Evolutionary conservation across 306 rosid genomes (phyloP), one percentile per base, ranked within the genome.

Genomic region (Prunus salicina): DNA sequence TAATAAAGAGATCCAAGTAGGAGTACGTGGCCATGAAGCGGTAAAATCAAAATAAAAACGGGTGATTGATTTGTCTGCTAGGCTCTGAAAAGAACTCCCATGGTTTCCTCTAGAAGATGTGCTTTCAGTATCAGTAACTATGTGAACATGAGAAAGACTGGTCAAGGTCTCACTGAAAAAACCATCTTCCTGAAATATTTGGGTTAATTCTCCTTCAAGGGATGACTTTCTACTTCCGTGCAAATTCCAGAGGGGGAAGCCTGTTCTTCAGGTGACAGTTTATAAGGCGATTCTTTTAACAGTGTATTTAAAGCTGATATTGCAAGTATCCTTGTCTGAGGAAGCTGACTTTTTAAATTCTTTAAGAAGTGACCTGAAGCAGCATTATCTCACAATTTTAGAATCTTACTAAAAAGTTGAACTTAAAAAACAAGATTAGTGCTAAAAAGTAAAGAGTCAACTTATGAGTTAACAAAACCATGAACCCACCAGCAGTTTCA

Each of bases 1-100:
- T 72, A 92, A 68, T 73, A 91, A 87, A 60, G 96, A 91, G 27
- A 91, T 92, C 99, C 98, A 93, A 85, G 93, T 91, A 28, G 99
- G 97, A 8, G 99, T 95, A 5, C 99, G 99, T n/a, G 99, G 99
- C 99, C 99, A 95, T 72, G 99, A 91, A 76, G 99, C 86, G 6
- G 98, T 88, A 78, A 95, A 95, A 79, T 95, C 99, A 75, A 95
- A 95, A 84, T 91, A 92, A 84, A 95, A 95, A 46, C 86, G 96
- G 74, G 99, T 95, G 75, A 95, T 92, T 41, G 99, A 91, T 84
- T 91, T 95, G 86, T 95, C 99, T 56, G 97, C 98, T 78, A 90
- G 86, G 89, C 96, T 95, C 87, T 95, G 99, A 76, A 95, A 89
- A 82, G 96, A 84, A 83, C 81, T 91, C 83, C 97, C 96, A 2